phyloP scores from a whole-genome alignment of 228 moss, liverwort and hornwort species.

The Sphagnum fallax region DNA sequence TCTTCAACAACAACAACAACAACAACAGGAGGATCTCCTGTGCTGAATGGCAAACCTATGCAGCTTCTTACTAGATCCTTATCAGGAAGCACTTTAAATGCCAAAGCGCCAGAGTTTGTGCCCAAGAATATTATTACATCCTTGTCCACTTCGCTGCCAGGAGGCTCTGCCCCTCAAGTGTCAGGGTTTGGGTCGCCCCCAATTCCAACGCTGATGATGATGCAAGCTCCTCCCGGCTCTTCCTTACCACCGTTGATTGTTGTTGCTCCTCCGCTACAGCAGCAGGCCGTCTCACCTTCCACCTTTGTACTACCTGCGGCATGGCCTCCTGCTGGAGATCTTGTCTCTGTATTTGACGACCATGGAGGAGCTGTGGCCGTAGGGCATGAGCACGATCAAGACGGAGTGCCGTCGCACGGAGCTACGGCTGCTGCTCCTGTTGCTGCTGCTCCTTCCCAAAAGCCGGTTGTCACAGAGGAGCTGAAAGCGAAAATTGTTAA shows the following conservation, averaged over 20 bases:
- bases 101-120: slow-evolving; percentile 46
- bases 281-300: slow-evolving; percentile 15
- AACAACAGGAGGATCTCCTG: neutral
- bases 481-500: slow-evolving; percentile 56
- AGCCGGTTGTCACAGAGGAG: slow-evolving; percentile 35
- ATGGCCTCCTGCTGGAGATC: slow-evolving; percentile 12
- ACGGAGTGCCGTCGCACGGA: slow-evolving; percentile 1
- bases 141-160: slow-evolving; percentile 10
- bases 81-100: slow-evolving; percentile 40
- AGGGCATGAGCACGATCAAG: slow-evolving; percentile 4
- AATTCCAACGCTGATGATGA: slow-evolving; percentile 1
- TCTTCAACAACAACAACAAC: slow-evolving; percentile 8
- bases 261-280: slow-evolving; percentile 10
- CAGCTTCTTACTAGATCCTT: slow-evolving; percentile 34
- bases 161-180: slow-evolving; percentile 1
- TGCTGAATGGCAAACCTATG: slow-evolving; percentile 18
- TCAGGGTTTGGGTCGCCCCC: slow-evolving; percentile 16
- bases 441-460: slow-evolving; percentile 13
- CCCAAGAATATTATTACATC: slow-evolving; percentile 30
- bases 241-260: slow-evolving; percentile 19
- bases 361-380: slow-evolving; percentile 25
- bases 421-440: slow-evolving; percentile 14
- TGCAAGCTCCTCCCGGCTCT: slow-evolving; percentile 40
- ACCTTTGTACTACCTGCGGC: slow-evolving; percentile 11
- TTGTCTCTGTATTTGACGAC: slow-evolving; percentile 5